Evolutionary conservation across 2,329 filamentous ascomycete species (phyloP), one percentile per base, ranked within the genome.

Genomic region (Ophiostoma himal-ulmi): DNA sequence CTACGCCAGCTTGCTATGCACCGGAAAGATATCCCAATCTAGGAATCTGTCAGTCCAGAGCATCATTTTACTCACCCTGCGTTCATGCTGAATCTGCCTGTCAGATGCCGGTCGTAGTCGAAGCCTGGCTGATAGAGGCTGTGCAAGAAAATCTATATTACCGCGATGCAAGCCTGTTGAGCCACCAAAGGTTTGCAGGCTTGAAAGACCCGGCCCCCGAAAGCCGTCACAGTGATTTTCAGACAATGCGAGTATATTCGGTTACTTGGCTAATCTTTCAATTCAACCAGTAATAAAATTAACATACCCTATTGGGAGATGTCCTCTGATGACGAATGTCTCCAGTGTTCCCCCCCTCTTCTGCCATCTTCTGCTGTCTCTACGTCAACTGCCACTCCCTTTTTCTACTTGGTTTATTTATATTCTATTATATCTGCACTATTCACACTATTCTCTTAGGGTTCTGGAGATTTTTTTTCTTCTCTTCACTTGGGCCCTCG

Each of bases 321-420:
- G n/a, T 48, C 10, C 52, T 57, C 52, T 57, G 52, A 57, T 57
- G 52, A 57, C 52, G 52, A 57, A 57, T 57, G 52, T 22, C 52
- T 26, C 52, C 52, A 57, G 52, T 57, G 52, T 57, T 57, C n/a
- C 13, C 52, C 52, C 52, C 52, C 52, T 57, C 52, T 57, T 57
- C 52, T 57, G n/a, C n/a, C 52, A 57, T 57, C 52, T 57, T 57
- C 52, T 26, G 52, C 52, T 22, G 52, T 57, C 52, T 57, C 52
- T 57, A 57, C 52, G 52, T 57, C 52, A 57, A 57, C 52, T 57
- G n/a, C n/a, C n/a, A 57, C 7, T 10, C 3, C 52, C 52, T 57
- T 57, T 57, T 57, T 57, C 52, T 13, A 57, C 52, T 57, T 57
- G n/a, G 11, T 26, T 57, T 57, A 57, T 26, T 57, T 57, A 26